phyloP scores from a whole-genome alignment of 495 filamentous ascomycete species.

The Hypoxylon fragiforme region DNA sequence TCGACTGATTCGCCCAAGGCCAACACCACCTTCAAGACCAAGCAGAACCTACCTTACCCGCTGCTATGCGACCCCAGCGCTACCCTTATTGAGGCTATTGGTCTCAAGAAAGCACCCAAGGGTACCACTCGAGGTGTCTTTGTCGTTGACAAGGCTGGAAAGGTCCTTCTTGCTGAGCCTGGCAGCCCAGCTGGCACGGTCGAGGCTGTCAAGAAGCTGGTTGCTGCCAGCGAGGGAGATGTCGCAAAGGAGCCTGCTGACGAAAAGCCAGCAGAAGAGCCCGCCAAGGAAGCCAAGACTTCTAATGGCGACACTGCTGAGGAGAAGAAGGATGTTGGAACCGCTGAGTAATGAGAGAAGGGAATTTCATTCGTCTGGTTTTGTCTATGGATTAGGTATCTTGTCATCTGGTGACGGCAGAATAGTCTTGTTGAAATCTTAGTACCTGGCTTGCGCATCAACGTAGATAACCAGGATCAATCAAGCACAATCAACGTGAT shows the following conservation, averaged over 20 bases:
- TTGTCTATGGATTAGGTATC: conserved; percentile 7
- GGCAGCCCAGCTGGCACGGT: conserved; percentile 65
- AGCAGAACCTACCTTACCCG: conserved; percentile 84
- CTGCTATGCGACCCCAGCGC: conserved; percentile 80
- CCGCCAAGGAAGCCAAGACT: conserved; percentile 28
- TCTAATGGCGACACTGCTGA: conserved; percentile 25
- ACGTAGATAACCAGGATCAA: conserved; percentile 21
- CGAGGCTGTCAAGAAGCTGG: conserved; percentile 57
- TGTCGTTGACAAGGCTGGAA: conserved; percentile 75
- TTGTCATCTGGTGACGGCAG: conserved; percentile 12
- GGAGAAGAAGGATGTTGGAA: conserved; percentile 30
- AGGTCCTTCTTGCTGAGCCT: conserved; percentile 63
- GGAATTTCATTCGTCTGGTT: conserved; percentile 2
- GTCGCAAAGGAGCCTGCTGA: conserved; percentile 23
- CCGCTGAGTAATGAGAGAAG: conserved; percentile 15
- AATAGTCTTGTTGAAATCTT: conserved; percentile 14
- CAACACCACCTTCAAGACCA: conserved; percentile 88
- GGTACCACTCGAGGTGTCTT: conserved; percentile 87
- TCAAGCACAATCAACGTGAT: conserved; percentile 2
- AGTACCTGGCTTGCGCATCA: conserved; percentile 18
- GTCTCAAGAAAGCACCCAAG: conserved; percentile 72
- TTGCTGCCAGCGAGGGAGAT: conserved; percentile 35
- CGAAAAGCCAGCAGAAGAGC: conserved; percentile 26
- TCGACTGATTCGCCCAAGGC: conserved; percentile 83
- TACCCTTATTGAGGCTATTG: conserved; percentile 73